Percentiles rank a stretch among this genome's conserved stretches.
phyloP scores from a whole-genome alignment of 108 stramenopile species.

The Hondaea fermentalgiana region DNA sequence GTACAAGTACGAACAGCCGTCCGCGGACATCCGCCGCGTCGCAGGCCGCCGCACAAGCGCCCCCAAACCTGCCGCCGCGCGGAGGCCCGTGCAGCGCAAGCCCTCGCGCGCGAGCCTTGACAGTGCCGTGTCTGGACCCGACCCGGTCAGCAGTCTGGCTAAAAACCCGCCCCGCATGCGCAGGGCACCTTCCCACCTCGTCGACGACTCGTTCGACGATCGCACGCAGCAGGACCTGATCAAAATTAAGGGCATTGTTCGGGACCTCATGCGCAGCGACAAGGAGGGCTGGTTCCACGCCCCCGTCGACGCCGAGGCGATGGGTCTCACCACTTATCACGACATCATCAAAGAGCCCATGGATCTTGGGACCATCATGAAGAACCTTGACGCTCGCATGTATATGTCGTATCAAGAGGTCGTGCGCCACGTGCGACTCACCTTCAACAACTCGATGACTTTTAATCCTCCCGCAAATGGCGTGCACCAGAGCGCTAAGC shows the following conservation, averaged over 20 bases:
- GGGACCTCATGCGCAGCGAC: background rate
- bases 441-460: slow-evolving; percentile 71
- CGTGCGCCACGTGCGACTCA: slow-evolving; percentile 41
- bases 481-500: slow-evolving; percentile 63
- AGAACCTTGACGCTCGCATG: slow-evolving; percentile 20
- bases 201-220: background rate
- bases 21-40: background rate
- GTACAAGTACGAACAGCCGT: background rate
- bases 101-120: background rate
- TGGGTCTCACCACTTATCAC: slow-evolving; percentile 47
- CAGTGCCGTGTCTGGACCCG: background rate
- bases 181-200: background rate
- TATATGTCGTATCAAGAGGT: slow-evolving; percentile 35
- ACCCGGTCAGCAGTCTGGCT: background rate
- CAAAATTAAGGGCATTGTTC: background rate
- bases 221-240: background rate
- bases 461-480: slow-evolving; percentile 75
- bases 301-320: slow-evolving; percentile 46
- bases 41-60: background rate
- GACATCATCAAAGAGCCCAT: slow-evolving; percentile 52
- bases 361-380: slow-evolving; percentile 53
- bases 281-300: slow-evolving; percentile 40
- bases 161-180: slow-evolving; percentile 5
- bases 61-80: background rate
- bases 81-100: background rate